Conservation (phyloP, 2,329 filamentous ascomycete species). For the Claviceps fusiformis region DNA sequence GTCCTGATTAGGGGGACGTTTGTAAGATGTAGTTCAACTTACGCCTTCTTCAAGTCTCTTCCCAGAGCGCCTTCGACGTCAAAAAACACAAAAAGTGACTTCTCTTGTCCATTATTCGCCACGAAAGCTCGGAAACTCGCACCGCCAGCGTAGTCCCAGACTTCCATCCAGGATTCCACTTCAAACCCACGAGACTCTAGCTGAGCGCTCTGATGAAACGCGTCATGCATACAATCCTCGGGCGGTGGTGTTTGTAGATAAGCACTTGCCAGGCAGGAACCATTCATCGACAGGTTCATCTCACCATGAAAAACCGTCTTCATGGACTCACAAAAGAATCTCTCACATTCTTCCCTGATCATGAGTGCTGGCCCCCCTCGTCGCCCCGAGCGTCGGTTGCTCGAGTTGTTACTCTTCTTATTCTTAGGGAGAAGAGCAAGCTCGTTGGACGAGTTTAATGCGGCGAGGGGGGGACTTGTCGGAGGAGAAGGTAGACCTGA, state of each 20-base stretch:
- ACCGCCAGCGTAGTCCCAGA: slow-evolving; percentile 77
- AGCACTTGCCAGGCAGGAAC: slow-evolving; percentile 79
- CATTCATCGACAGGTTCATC: slow-evolving; percentile 62
- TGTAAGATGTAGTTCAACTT: slow-evolving; percentile 23
- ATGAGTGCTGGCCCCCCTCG: slow-evolving; percentile 88
- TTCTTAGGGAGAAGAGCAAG: slow-evolving; percentile 49
- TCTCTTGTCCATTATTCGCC: slow-evolving; percentile 54
- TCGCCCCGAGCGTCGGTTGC: slow-evolving; percentile 30
- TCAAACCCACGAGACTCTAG: slow-evolving; percentile 17
- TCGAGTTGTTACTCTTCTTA: slow-evolving; percentile 29
- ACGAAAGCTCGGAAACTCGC: slow-evolving; percentile 80
- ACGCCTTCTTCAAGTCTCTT: slow-evolving; percentile 78
- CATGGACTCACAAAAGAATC: slow-evolving; percentile 97
- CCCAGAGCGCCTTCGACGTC: slow-evolving; percentile 53
- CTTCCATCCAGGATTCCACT: slow-evolving; percentile 56
- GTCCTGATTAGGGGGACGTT: not conserved
- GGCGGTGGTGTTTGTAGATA: slow-evolving; percentile 40
- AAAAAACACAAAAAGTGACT: slow-evolving; percentile 79
- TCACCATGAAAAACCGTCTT: slow-evolving; percentile 91
- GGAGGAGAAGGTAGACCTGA: slow-evolving; percentile 75
- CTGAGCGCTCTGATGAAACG: slow-evolving; percentile 17
- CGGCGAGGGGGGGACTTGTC: slow-evolving; percentile 79
- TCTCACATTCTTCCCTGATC: slow-evolving; percentile 99
- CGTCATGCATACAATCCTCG: slow-evolving; percentile 28
- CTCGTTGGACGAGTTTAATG: slow-evolving; percentile 54